phyloP scores from a whole-genome alignment of 169 alveolate genomes.

The Plasmodium relictum region DNA sequence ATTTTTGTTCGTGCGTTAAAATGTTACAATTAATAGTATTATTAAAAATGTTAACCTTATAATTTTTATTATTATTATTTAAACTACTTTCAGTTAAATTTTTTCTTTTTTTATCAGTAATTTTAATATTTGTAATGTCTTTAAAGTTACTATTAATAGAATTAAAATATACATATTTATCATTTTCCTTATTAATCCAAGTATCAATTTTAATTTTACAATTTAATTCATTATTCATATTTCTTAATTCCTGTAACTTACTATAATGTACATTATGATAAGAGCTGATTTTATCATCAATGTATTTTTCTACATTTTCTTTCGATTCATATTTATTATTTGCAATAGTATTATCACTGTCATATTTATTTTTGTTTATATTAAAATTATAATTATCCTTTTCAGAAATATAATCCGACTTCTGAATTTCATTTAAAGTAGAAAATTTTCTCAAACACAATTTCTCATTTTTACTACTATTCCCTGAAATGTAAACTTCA shows the following conservation, averaged over 20 bases:
- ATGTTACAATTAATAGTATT: no score
- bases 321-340: background rate
- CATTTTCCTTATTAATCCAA: conserved; percentile 20
- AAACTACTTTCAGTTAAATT: no score
- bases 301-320: no score
- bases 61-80: no score
- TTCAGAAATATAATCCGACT: background rate
- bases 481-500: background rate
- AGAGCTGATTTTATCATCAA: no score
- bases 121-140: conserved; percentile 27
- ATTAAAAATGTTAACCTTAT: no score
- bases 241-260: conserved; percentile 2
- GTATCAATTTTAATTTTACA: conserved; percentile 26
- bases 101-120: background rate
- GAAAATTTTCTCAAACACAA: no score
- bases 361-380: background rate
- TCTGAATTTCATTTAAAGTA: no score
- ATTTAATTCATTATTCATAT: conserved; percentile 17
- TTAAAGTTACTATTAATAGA: conserved; percentile 10
- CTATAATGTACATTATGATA: background rate
- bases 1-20: background rate
- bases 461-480: no score
- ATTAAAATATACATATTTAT: conserved; percentile 21
- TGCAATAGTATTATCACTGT: background rate
- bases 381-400: background rate